These are phyloP conservation scores for Pelargonium citronellum DNA, from an alignment of 441 rosid genomes.

Conservation along the genomic window DNA sequence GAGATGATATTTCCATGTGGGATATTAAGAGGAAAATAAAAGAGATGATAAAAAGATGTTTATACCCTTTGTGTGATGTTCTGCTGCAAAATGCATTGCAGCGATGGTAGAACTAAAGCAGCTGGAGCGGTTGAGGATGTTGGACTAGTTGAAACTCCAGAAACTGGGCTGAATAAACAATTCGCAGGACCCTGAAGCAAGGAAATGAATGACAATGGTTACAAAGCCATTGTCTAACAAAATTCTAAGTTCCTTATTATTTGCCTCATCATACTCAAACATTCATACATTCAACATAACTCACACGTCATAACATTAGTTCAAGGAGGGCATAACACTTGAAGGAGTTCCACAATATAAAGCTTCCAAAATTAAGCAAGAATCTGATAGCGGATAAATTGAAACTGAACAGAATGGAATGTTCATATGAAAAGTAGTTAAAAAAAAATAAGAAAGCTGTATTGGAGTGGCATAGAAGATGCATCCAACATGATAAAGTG, in stretches of 20 bases:
- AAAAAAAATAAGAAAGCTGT: no score
- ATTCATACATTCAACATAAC: neutral
- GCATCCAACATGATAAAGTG: no score
- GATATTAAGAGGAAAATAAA: neutral
- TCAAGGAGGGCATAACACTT: neutral
- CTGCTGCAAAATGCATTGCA: conserved; percentile 81
- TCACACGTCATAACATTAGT: neutral
- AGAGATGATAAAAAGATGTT: conserved; percentile 10
- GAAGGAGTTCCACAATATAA: neutral
- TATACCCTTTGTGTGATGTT: conserved; percentile 69
- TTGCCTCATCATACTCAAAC: neutral
- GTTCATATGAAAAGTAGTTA: no score
- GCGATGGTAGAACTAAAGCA: conserved; percentile 56
- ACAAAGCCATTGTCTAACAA: conserved; percentile 39
- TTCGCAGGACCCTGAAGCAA: conserved; percentile 59
- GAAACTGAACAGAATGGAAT: neutral
- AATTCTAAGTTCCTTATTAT: conserved; percentile 30
- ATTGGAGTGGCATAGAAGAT: no score
- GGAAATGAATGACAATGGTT: conserved; percentile 31
- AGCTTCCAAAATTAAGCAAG: neutral
- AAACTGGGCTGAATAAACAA: conserved; percentile 40
- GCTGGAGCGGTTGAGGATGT: conserved; percentile 38
- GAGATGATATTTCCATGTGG: neutral
- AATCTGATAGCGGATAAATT: neutral
- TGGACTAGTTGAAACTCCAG: conserved; percentile 47